phyloP scores from a whole-genome alignment of 2,329 filamentous ascomycete genomes.

The Fusarium subglutinans region DNA sequence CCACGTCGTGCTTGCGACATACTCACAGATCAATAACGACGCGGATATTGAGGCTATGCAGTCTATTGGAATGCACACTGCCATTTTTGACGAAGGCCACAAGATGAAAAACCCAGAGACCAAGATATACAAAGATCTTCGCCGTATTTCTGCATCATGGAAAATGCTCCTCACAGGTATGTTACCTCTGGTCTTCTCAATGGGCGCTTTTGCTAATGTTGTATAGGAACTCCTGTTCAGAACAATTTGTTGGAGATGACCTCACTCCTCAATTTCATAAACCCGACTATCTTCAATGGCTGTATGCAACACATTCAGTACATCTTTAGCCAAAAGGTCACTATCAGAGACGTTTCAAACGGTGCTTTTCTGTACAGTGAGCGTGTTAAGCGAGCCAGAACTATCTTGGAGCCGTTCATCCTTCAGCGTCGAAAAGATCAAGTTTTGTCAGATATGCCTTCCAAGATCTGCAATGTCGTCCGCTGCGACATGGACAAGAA shows the following conservation, averaged over 20 bases:
- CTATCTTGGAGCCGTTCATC: conserved; percentile 95
- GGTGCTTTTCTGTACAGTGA: conserved; percentile 87
- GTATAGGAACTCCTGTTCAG: conserved; percentile 87
- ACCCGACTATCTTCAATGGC: conserved; percentile 82
- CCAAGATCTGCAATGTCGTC: conserved; percentile 80
- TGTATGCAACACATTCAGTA: conserved; percentile 82
- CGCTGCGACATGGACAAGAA: conserved; percentile 80
- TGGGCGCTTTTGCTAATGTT: conserved; percentile 24
- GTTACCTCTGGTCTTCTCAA: neutral
- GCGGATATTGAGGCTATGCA: conserved; percentile 62
- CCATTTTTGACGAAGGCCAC: conserved; percentile 94
- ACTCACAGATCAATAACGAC: conserved; percentile 65
- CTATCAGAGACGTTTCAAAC: conserved; percentile 80
- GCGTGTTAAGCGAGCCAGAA: conserved; percentile 85
- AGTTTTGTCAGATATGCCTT: conserved; percentile 83
- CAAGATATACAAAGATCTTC: conserved; percentile 80
- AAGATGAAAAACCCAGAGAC: conserved; percentile 89
- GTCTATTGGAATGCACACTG: conserved; percentile 59
- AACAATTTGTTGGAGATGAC: conserved; percentile 95
- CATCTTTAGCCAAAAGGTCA: conserved; percentile 93
- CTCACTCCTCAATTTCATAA: conserved; percentile 91
- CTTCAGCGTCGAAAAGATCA: conserved; percentile 93
- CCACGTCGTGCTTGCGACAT: conserved; percentile 68
- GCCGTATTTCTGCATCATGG: conserved; percentile 81
- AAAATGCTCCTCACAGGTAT: conserved; percentile 74